Percentiles rank a stretch among this genome's conserved stretches.
Evolutionary conservation across 495 filamentous ascomycete species (phyloP).

Genomic region (Beverwykella pulmonaria): DNA sequence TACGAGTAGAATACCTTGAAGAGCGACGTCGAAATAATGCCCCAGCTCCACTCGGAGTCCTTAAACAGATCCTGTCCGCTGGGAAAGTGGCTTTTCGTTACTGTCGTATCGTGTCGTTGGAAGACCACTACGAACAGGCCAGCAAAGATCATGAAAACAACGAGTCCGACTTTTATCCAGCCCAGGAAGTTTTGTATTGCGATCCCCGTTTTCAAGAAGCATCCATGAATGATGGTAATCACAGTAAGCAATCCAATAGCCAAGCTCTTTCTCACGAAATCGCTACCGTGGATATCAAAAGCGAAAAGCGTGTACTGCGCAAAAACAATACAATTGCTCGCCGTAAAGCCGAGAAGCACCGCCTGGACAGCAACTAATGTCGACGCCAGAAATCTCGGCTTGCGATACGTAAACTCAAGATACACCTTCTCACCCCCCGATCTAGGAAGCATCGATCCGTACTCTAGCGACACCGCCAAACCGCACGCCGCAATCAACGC

Average conservation of each 20-base stretch:
- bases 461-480: constrained; percentile 65
- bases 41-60: constrained; percentile 60
- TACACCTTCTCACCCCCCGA: constrained; percentile 77
- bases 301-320: constrained; percentile 40
- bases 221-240: constrained; percentile 40
- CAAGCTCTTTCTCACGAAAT: constrained; percentile 27
- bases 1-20: constrained; percentile 79
- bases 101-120: constrained; percentile 6
- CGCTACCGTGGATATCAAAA: constrained; percentile 30
- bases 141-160: constrained; percentile 50
- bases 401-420: constrained; percentile 72
- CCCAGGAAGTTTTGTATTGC: constrained; percentile 41
- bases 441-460: constrained; percentile 71
- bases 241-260: constrained; percentile 39
- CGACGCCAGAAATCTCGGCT: constrained; percentile 69
- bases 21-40: constrained; percentile 61
- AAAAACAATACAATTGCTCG: constrained; percentile 46
- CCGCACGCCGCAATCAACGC: constrained; percentile 63
- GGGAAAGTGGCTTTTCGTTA: constrained; percentile 10
- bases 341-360: constrained; percentile 70
- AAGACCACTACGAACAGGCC: constrained; percentile 46
- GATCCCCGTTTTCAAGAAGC: constrained; percentile 39
- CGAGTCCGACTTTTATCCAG: constrained; percentile 42
- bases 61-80: constrained; percentile 50
- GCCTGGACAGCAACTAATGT: constrained; percentile 68